A percentile compares a stretch with the other conserved stretches of the same genome.
phyloP scores from a whole-genome alignment of 2,329 filamentous ascomycete species.

The Botryosphaeria dothidea region DNA sequence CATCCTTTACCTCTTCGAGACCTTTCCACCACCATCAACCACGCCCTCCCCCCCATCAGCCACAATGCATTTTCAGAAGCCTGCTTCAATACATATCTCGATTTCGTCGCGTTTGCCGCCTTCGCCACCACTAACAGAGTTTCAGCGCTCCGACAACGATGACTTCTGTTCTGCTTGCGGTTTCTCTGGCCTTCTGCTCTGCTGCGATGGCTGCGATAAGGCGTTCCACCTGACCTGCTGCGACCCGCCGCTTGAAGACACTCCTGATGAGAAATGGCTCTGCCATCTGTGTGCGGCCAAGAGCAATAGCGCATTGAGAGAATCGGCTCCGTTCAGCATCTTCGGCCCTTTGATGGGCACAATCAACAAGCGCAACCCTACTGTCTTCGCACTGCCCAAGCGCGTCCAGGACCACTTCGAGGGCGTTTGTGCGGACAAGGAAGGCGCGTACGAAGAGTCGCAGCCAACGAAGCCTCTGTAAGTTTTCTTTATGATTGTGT shows the following conservation, averaged over 20 bases:
- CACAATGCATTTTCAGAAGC: constrained; percentile 34
- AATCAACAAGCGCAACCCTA: constrained; percentile 69
- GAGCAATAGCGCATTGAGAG: constrained; percentile 42
- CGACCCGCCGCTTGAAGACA: constrained; percentile 67
- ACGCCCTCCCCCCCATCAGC: constrained; percentile 28
- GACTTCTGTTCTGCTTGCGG: constrained; percentile 88
- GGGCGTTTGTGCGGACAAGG: constrained; percentile 72
- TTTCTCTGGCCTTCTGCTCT: constrained; percentile 80
- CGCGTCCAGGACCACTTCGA: constrained; percentile 75
- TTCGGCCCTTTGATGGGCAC: constrained; percentile 65
- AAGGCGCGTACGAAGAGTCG: constrained; percentile 78
- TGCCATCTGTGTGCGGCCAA: constrained; percentile 70
- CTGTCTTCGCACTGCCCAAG: constrained; percentile 69
- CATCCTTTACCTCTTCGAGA: constrained; percentile 34
- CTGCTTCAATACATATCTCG: constrained; percentile 21
- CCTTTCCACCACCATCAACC: constrained; percentile 18
- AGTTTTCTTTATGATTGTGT: constrained; percentile 19
- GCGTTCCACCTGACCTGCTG: constrained; percentile 90
- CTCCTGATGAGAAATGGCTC: constrained; percentile 62
- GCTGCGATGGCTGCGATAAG: constrained; percentile 88
- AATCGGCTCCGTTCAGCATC: constrained; percentile 42
- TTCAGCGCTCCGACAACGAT: constrained; percentile 65
- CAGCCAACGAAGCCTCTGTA: constrained; percentile 18
- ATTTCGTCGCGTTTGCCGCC: constrained; percentile 25
- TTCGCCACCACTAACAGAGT: constrained; percentile 41